phyloP scores from a whole-genome alignment of 306 rosid species.

The Hylodesmum podocarpum region DNA sequence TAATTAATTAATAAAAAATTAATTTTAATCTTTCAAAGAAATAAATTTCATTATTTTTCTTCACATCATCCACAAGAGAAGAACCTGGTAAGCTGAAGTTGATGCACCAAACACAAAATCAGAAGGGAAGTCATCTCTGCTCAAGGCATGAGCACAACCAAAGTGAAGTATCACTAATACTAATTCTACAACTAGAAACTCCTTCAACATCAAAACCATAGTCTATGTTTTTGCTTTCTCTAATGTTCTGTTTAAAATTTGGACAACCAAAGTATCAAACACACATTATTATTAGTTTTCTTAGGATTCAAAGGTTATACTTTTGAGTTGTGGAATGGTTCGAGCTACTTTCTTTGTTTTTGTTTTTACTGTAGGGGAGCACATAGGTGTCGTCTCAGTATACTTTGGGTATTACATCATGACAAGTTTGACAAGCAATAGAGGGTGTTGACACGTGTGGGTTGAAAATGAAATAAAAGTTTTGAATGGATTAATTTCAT shows the following conservation, averaged over 20 bases:
- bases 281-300: neutral
- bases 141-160: slow-evolving; percentile 13
- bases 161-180: neutral
- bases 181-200: neutral
- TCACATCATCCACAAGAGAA: no score
- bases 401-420: no score
- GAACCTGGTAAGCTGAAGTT: slow-evolving; percentile 73
- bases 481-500: no score
- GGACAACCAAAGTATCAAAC: neutral
- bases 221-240: neutral
- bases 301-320: neutral
- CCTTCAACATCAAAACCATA: neutral
- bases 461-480: no score
- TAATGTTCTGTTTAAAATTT: neutral
- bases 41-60: no score
- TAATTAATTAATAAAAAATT: no score
- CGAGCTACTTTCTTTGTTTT: no score
- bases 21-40: no score
- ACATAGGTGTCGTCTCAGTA: no score
- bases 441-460: no score
- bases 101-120: slow-evolving; percentile 63
- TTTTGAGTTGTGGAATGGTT: neutral
- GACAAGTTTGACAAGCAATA: no score
- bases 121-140: slow-evolving; percentile 62
- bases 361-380: no score